A percentile compares a stretch with the other conserved stretches of the same genome.
Evolutionary conservation across 2,329 filamentous ascomycete genomes (phyloP).

Genomic region (Cladosporium velox): DNA sequence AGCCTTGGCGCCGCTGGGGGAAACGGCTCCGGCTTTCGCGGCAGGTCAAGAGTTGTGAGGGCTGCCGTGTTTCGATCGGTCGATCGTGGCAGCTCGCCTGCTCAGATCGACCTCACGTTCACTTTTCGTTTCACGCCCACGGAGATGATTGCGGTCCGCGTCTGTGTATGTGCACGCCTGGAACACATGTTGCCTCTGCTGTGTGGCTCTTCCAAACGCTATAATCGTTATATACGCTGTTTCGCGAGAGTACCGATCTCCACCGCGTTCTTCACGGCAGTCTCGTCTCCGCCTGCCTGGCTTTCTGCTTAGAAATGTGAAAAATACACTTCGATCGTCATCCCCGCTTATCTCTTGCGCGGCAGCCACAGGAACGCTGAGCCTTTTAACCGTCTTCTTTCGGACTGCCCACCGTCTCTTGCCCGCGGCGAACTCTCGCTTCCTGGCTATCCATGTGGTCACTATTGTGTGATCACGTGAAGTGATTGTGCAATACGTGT

Average conservation of each 20-base stretch:
- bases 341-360: conserved; percentile 11
- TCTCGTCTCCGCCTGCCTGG: background rate
- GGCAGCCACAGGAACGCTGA: background rate
- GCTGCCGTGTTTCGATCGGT: background rate
- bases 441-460: background rate
- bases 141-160: background rate
- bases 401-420: background rate
- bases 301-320: conserved; percentile 4
- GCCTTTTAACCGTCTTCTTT: background rate
- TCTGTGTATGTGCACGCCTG: background rate
- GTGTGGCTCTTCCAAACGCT: background rate
- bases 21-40: background rate
- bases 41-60: background rate
- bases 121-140: background rate
- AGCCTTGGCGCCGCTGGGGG: background rate
- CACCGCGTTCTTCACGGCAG: conserved; percentile 5
- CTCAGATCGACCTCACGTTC: background rate
- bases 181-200: background rate
- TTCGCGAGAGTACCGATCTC: background rate
- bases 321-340: conserved; percentile 11
- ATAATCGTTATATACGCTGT: background rate
- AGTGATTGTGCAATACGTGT: background rate
- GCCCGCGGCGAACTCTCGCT: background rate
- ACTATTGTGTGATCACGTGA: background rate
- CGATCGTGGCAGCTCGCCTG: background rate